These are phyloP conservation scores for Cladosporium sp. DNA, from an alignment of 2,329 filamentous ascomycete genomes.

Conservation along the genomic window DNA sequence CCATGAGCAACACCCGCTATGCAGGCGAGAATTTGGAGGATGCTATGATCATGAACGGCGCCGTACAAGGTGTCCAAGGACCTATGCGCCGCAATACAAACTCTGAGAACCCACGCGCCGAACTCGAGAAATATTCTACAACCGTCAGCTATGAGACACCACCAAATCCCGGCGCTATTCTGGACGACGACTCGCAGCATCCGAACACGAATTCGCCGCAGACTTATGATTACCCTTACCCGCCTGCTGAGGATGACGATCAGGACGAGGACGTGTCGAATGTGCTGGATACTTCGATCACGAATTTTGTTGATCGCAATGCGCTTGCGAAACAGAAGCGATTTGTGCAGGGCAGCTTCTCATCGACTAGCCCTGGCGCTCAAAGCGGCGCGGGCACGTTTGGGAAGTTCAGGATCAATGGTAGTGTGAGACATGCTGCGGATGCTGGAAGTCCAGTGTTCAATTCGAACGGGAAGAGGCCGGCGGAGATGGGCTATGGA, in stretches of 20 bases:
- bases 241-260: conserved; percentile 19
- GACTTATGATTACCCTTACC: conserved; percentile 12
- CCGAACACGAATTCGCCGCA: conserved; percentile 1
- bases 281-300: conserved; percentile 19
- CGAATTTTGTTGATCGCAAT: conserved; percentile 22
- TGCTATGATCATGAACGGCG: conserved; percentile 35
- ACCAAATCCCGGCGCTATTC: conserved; percentile 32
- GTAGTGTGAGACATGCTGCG: neutral
- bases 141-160: conserved; percentile 35
- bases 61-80: conserved; percentile 31
- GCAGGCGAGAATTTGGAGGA: conserved; percentile 10
- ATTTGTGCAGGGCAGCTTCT: conserved; percentile 21
- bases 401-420: conserved; percentile 19
- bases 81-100: conserved; percentile 27
- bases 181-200: conserved; percentile 26
- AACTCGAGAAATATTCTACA: neutral
- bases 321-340: conserved; percentile 25
- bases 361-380: neutral
- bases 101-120: neutral
- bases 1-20: neutral
- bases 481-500: conserved; percentile 18
- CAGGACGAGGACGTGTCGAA: conserved; percentile 21
- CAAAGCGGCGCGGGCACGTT: conserved; percentile 2
- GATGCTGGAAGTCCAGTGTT: conserved; percentile 11
- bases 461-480: conserved; percentile 31